Base-by-base conservation (phyloP, 2,329 filamentous ascomycete species). In the Diaporthe sp. region DNA sequence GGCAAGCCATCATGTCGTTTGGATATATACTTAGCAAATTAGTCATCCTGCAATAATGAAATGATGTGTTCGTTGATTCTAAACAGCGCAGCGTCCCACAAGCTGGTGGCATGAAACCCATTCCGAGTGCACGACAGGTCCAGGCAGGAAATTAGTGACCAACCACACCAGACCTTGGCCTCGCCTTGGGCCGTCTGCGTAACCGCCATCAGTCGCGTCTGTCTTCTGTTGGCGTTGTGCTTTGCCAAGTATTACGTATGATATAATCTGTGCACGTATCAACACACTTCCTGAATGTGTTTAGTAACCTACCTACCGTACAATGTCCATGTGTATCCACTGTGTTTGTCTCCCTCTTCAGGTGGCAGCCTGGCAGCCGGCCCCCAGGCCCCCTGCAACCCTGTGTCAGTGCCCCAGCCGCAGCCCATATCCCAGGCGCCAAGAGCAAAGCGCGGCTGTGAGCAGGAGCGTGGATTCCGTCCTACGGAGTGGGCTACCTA, bases 391-490 rank as follows among this genome's bases (percentile, higher is more conserved):
- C 53, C 28, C 31, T 51, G 31, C 10, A 49, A 31, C 63, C 63
- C 31, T 31, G 44, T 28, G 61, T 28, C 63, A 22, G 44, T 37
- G 31, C 31, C 44, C 12, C 63, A 53, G 63, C 63, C 44, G 20
- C 28, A 63, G 60, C n/a, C 8, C 1, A 63, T 47, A 63, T 47
- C 44, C 63, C 22, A 25, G 65, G 47, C 65, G 65, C 47, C 65
- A 70, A 70, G 65, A 42, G n/a, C 13, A 47, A 22, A 47, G 65
- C 63, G 63, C 65, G 65, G 65, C 65, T 70, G 65, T 70, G 34
- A 42, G 31, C 2, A 31, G 15, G 17, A 22, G 17, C 37, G 17
- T 3, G 55, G 53, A 10, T n/a, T 17, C 37, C 8, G n/a, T 44
- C 3, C 12, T 25, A 57, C 37, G n/a, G 13, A 44, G 37, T 25